Evolutionary conservation across 805 yeast species (phyloP), one percentile per base, ranked within the genome.

Genomic region (Torulaspora microellipsoides): DNA sequence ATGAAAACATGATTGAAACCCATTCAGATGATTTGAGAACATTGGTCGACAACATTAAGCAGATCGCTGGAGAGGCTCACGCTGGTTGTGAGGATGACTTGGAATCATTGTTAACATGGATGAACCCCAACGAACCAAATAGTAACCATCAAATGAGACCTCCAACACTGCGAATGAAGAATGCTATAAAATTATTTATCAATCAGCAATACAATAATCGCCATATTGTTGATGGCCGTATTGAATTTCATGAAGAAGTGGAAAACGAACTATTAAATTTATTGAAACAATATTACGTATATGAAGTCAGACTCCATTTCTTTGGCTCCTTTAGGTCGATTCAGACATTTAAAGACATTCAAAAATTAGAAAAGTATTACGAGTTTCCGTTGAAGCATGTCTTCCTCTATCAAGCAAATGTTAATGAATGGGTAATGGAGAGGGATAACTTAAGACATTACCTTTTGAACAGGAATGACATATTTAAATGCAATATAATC

Each of bases 131-230:
- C 25, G 62, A 55, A 36, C 43, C 52, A 2, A 32, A 38, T 12
- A 52, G 55, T 41, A 55, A 56, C 23, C 62, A 59, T 42, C 57
- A 51, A 27, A 42, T 46, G 31, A 52, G 52, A 13, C 64, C 64
- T 23, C 65, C 65, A 2, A 51, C 62, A 3, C 36, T 60, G 35
- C 38, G 58, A 34, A 23, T 55, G 15, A 54, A 49, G 33, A 48
- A 51, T 20, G 30, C 53, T 6, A 54, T 54, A 8, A 48, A 43
- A 15, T 15, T 41, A 4, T 14, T 49, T 3, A 32, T 49, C 15
- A 46, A 43, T n/a, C 43, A 43, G 14, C 36, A 38, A 14, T 43
- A 27, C 14, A 49, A 38, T 34, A 34, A 27, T 11, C 38, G 38
- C 10, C 38, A 33, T 25, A 31, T 6, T 23, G 4, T 25, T 2